Percentiles rank a stretch among this genome's conserved stretches.
Evolutionary conservation across 495 filamentous ascomycete genomes (phyloP).

Genomic region (Tuber calosporum): DNA sequence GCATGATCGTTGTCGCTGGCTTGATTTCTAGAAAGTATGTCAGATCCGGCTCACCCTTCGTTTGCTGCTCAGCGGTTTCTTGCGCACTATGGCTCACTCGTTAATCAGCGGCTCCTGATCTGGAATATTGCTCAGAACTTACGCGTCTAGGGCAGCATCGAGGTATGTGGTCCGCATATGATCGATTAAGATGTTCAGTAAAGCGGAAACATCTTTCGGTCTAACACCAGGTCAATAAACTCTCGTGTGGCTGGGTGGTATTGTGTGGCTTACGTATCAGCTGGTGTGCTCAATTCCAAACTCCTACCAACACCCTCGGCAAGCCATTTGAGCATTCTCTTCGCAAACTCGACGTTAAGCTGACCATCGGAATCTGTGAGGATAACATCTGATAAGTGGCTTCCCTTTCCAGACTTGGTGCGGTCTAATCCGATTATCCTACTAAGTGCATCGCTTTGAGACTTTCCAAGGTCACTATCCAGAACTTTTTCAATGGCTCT

Average conservation of each 20-base stretch:
- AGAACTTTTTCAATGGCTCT: constrained; percentile 41
- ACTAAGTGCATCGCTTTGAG: constrained; percentile 38
- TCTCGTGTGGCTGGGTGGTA: background rate
- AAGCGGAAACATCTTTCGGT: constrained; percentile 84
- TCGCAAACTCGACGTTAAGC: constrained; percentile 73
- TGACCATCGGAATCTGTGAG: constrained; percentile 81
- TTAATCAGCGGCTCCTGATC: background rate
- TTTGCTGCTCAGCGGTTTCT: constrained; percentile 69
- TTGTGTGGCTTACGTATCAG: constrained; percentile 53
- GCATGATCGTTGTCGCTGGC: constrained; percentile 78
- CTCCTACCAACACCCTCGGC: constrained; percentile 92
- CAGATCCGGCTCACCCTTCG: constrained; percentile 81
- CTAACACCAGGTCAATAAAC: constrained; percentile 8
- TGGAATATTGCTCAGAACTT: constrained; percentile 29
- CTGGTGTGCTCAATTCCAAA: constrained; percentile 75
- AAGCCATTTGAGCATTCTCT: constrained; percentile 96
- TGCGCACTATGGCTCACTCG: constrained; percentile 47
- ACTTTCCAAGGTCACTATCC: constrained; percentile 41
- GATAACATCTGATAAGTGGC: constrained; percentile 59
- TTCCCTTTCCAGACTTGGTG: constrained; percentile 21
- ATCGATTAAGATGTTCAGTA: constrained; percentile 74
- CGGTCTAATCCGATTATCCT: constrained; percentile 42
- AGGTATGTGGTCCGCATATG: constrained; percentile 92
- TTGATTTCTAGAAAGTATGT: constrained; percentile 70
- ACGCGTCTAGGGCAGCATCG: constrained; percentile 84